Evolutionary conservation across 345 rosid genomes (phyloP), one percentile per base, ranked within the genome.

Genomic region (Xanthoceras sorbifolium): DNA sequence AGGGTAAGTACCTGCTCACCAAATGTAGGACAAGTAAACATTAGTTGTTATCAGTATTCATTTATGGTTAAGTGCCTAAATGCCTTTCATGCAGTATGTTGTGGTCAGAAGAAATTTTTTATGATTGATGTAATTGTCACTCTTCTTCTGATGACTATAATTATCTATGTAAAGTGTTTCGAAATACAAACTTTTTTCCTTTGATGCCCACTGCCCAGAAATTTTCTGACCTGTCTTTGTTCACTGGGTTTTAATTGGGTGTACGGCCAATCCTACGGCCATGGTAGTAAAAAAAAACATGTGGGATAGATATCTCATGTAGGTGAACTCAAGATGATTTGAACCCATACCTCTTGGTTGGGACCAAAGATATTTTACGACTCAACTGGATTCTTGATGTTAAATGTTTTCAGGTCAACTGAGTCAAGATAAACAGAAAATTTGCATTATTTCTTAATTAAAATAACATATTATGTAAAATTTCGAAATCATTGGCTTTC

Each of bases 1-100:
- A 20, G 78, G 84, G 89, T 86, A 78, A 62, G 85, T 52, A 34
- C 69, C 59, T 76, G 32, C 28, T 66, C 52, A 38, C 73, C 14
- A 12, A 42, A 62, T 54, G 23, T 42, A 62, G n/a, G 48, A 69
- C 59, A 18, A 67, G 23, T 26, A 38, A 67, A 20, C 6, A 31
- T 28, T 9, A 32, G 40, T 59, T 72, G 23, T 63, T 20, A 34
- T 57, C 59, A 6, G 2, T 20, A 25, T 15, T 59, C 61, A 38
- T 72, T 25, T 22, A 9, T 57, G 75, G 75, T 38, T 36, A 59
- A 34, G 15, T 59, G 65, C 66, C 66, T 36, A 59, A 34, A 15
- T 59, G 65, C 66, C 66, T 14, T 38, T 26, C 23, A 40, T 23
- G 66, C 32, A 25, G 9, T 26, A 14, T 0, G 5, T 4, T 25